phyloP scores from a whole-genome alignment of 345 rosid species.

The Jatropha curcas region DNA sequence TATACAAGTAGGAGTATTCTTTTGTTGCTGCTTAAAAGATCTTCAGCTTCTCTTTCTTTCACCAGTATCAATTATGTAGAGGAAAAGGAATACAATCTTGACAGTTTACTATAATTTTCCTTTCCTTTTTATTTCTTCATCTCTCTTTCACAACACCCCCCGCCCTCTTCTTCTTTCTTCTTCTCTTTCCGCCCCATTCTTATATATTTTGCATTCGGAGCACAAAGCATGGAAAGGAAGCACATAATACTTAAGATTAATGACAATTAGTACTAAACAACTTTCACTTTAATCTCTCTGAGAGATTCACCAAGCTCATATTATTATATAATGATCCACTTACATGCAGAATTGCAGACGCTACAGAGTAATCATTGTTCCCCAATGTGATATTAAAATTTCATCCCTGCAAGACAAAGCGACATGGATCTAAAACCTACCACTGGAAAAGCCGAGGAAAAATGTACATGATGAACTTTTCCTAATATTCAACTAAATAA shows the following conservation, averaged over 20 bases:
- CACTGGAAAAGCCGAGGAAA: neutral
- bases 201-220: neutral
- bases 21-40: neutral
- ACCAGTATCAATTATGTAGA: neutral
- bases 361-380: no score
- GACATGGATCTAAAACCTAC: neutral
- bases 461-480: neutral
- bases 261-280: neutral
- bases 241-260: neutral
- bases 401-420: no score
- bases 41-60: neutral
- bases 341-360: no score
- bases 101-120: neutral
- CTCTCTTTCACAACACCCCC: no score
- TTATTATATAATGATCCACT: no score
- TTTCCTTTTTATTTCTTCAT: neutral
- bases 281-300: no score
- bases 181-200: neutral
- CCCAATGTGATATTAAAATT: no score
- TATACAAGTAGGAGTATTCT: neutral
- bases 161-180: neutral
- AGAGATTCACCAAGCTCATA: no score
- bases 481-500: neutral
- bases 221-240: neutral
- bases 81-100: neutral